phyloP scores from a whole-genome alignment of 169 alveolate species.

The Blepharisma undulans region DNA sequence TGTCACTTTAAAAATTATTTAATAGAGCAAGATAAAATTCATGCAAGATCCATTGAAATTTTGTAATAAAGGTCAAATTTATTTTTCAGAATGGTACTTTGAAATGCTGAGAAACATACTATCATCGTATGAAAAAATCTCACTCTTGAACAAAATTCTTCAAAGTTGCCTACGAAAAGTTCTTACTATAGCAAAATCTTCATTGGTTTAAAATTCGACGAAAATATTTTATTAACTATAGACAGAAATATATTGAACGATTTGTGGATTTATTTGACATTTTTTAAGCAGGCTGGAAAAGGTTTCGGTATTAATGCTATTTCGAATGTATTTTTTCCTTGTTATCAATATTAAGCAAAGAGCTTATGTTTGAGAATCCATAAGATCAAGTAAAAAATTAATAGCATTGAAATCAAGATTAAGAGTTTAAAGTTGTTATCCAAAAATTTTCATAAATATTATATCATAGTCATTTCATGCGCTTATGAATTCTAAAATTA shows the following conservation, averaged over 20 bases:
- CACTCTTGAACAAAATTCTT: not conserved
- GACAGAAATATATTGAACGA: not conserved
- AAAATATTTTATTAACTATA: not conserved
- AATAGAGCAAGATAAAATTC: not conserved
- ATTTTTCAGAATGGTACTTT: not conserved
- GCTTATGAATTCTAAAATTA: not conserved
- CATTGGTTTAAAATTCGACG: not conserved
- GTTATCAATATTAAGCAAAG: not conserved
- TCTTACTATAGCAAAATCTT: not conserved
- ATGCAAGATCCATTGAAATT: not conserved
- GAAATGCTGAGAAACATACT: not conserved
- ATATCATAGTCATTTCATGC: not conserved
- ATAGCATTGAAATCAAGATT: not conserved
- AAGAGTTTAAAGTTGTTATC: not conserved
- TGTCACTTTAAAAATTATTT: not conserved
- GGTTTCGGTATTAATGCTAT: not conserved
- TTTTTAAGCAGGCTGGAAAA: not conserved
- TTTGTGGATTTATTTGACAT: not conserved
- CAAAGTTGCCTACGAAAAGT: not conserved
- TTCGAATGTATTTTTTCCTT: not conserved
- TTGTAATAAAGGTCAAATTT: not conserved
- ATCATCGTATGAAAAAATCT: not conserved
- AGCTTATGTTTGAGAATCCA: not conserved
- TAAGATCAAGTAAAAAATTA: not conserved
- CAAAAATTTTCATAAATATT: not conserved